Evolutionary conservation across 768 basidiomycete genomes (phyloP).

Genomic region (Tylopilus sp.): DNA sequence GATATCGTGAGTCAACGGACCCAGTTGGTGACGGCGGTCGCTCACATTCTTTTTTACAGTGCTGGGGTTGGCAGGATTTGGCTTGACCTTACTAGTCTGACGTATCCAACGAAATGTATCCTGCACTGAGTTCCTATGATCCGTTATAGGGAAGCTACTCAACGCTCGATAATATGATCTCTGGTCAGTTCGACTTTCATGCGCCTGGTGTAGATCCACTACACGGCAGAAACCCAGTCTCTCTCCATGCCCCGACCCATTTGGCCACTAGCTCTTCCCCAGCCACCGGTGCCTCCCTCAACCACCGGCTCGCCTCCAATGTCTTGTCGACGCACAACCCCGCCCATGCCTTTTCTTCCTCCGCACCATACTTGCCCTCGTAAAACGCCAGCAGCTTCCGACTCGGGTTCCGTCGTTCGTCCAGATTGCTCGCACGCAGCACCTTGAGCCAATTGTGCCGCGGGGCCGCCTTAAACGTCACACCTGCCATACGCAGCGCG

Average conservation of each 20-base stretch:
- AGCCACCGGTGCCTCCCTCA: conserved; percentile 14
- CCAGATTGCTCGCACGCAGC: conserved; percentile 19
- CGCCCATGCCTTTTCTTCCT: conserved; percentile 2
- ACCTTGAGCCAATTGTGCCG: conserved; percentile 23
- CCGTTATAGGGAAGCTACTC: not conserved
- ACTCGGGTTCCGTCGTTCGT: conserved; percentile 23
- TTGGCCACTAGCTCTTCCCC: conserved; percentile 34
- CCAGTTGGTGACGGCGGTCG: not conserved
- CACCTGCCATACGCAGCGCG: conserved; percentile 34
- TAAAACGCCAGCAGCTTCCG: conserved; percentile 25
- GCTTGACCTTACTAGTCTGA: conserved; percentile 27
- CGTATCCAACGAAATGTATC: too few relatives aligned
- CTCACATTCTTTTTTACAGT: conserved; percentile 25
- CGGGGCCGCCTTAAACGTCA: conserved; percentile 26
- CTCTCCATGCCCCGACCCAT: conserved; percentile 42
- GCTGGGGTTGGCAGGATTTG: conserved; percentile 36
- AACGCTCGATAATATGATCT: not conserved
- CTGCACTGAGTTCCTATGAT: not conserved
- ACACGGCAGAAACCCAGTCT: conserved; percentile 33
- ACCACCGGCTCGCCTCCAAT: conserved; percentile 12
- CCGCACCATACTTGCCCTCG: conserved; percentile 23
- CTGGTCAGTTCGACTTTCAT: not conserved
- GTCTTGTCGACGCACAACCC: conserved; percentile 10
- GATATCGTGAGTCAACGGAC: conserved; percentile 59
- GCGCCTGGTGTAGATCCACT: not conserved